Evolutionary conservation across 2,329 filamentous ascomycete genomes (phyloP).

Genomic region (Fusarium praegraminearum): DNA sequence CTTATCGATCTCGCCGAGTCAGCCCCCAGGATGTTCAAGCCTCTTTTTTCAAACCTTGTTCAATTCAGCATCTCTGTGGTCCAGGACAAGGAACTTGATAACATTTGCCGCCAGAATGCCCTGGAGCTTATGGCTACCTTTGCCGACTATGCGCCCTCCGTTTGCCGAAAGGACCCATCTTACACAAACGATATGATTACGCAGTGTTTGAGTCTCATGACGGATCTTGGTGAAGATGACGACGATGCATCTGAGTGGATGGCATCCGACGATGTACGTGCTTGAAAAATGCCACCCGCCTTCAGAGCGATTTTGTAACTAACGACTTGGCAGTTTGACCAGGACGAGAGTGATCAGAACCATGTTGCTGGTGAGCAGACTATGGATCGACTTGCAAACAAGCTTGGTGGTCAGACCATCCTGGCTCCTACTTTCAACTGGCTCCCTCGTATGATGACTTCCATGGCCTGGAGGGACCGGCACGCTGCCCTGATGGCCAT

Average conservation of each 20-base stretch:
- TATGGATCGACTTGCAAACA: slow-evolving; percentile 97
- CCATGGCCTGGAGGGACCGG: slow-evolving; percentile 91
- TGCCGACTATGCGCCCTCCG: slow-evolving; percentile 90
- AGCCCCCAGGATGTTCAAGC: slow-evolving; percentile 98
- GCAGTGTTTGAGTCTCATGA: slow-evolving; percentile 97
- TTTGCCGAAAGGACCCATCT: slow-evolving; percentile 93
- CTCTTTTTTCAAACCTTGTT: slow-evolving; percentile 91
- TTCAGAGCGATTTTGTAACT: not conserved
- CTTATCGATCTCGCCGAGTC: slow-evolving; percentile 94
- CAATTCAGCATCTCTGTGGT: slow-evolving; percentile 94
- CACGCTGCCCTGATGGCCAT: slow-evolving; percentile 99
- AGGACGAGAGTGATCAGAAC: slow-evolving; percentile 96
- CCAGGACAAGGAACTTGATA: slow-evolving; percentile 93
- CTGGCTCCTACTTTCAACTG: slow-evolving; percentile 94
- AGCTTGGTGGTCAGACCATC: slow-evolving; percentile 93
- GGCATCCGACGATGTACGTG: slow-evolving; percentile 84
- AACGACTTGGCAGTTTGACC: slow-evolving; percentile 73
- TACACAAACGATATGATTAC: slow-evolving; percentile 98
- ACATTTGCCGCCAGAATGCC: slow-evolving; percentile 92
- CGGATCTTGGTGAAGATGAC: slow-evolving; percentile 92
- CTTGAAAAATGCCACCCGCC: not conserved
- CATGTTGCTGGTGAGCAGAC: slow-evolving; percentile 98
- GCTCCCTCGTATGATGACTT: slow-evolving; percentile 98
- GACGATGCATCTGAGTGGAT: slow-evolving; percentile 97
- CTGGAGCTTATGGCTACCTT: slow-evolving; percentile 98